phyloP scores from a whole-genome alignment of 78 protist species.

The Cavenderia fasciculata region DNA sequence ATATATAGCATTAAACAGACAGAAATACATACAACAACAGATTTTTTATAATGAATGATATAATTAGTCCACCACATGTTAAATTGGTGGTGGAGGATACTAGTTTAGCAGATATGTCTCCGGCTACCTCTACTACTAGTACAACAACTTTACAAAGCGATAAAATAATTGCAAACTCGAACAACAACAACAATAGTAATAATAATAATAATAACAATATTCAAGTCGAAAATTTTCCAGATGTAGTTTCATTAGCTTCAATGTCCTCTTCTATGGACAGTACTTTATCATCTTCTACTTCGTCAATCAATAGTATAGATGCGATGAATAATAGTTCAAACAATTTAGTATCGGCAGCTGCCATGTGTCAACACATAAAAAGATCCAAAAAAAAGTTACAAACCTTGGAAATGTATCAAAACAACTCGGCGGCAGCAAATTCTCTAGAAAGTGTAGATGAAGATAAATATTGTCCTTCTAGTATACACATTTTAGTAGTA shows the following conservation, averaged over 20 bases:
- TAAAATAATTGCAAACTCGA: too few relatives aligned
- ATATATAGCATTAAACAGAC: too few relatives aligned
- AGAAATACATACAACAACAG: too few relatives aligned
- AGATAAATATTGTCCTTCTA: slow-evolving; percentile 24
- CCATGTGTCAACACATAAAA: too few relatives aligned
- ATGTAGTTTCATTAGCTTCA: background rate
- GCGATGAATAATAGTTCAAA: background rate
- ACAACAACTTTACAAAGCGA: too few relatives aligned
- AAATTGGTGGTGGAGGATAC: too few relatives aligned
- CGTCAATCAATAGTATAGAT: background rate
- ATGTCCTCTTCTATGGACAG: background rate
- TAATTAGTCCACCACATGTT: too few relatives aligned
- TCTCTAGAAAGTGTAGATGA: background rate
- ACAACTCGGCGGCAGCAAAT: background rate
- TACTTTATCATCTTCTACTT: background rate
- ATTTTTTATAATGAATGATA: too few relatives aligned
- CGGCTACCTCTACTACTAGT: too few relatives aligned
- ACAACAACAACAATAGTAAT: background rate
- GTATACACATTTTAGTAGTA: slow-evolving; percentile 12
- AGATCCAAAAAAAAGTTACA: too few relatives aligned
- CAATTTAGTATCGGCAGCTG: background rate
- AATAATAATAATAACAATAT: background rate
- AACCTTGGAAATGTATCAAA: too few relatives aligned
- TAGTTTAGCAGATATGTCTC: too few relatives aligned
- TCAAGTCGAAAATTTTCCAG: background rate